phyloP scores from a whole-genome alignment of 2,329 filamentous ascomycete genomes.

The Neurospora sp. region DNA sequence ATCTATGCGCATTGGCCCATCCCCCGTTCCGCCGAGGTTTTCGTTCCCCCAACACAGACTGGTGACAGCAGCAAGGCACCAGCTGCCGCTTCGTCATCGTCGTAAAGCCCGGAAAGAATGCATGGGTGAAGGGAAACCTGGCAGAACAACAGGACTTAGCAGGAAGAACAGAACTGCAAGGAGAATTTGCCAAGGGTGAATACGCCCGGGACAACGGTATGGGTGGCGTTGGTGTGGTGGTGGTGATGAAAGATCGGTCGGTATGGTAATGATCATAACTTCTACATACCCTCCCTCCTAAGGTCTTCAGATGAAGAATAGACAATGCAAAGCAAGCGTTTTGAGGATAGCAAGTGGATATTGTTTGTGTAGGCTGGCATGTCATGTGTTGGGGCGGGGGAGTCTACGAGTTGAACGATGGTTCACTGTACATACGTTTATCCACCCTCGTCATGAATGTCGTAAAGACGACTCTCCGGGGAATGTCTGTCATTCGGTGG shows the following conservation, averaged over 20 bases:
- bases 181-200: not conserved
- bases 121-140: not conserved
- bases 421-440: not conserved
- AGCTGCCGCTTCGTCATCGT: not conserved
- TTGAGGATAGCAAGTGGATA: not conserved
- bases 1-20: conserved; percentile 43
- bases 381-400: not conserved
- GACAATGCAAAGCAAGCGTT: not conserved
- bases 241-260: not conserved
- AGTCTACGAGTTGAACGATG: not conserved
- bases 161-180: not conserved
- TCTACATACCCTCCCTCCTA: not conserved
- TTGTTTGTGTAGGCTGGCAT: not conserved
- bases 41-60: conserved; percentile 13
- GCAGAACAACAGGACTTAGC: not conserved
- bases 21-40: conserved; percentile 18
- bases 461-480: not conserved
- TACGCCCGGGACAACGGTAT: not conserved
- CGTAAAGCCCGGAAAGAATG: not conserved
- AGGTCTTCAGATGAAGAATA: not conserved
- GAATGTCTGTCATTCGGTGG: not conserved
- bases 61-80: not conserved
- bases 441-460: not conserved
- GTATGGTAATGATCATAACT: not conserved
- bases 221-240: not conserved